Conservation (phyloP, 805 yeast genomes). For the Yarrowia yakushimensis region DNA sequence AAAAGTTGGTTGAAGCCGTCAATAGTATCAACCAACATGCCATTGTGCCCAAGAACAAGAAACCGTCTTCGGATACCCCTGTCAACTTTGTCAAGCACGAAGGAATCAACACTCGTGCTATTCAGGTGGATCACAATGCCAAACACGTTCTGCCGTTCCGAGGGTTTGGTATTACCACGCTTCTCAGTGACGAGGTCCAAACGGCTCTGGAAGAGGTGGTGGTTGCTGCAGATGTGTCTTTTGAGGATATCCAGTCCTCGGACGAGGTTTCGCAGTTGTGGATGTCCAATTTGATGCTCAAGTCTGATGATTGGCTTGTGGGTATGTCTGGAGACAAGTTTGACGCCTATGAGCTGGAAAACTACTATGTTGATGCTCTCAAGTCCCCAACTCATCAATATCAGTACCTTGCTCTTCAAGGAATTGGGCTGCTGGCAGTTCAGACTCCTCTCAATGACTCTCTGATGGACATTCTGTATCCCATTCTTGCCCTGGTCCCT, state of each 20-base stretch:
- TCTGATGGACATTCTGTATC: slow-evolving; percentile 66
- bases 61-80: not conserved
- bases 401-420: slow-evolving; percentile 29
- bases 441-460: slow-evolving; percentile 46
- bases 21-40: not conserved
- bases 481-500: slow-evolving; percentile 70
- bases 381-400: slow-evolving; percentile 23
- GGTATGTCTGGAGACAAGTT: slow-evolving; percentile 1
- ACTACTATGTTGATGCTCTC: slow-evolving; percentile 25
- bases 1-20: not conserved
- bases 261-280: not conserved
- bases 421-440: slow-evolving; percentile 30
- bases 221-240: slow-evolving; percentile 1
- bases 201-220: not conserved
- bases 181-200: not conserved
- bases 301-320: slow-evolving; percentile 22
- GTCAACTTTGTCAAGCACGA: slow-evolving; percentile 5
- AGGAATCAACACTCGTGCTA: not conserved
- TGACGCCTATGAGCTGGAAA: slow-evolving; percentile 26
- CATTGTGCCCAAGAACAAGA: not conserved
- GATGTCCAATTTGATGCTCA: slow-evolving; percentile 9
- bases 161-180: not conserved
- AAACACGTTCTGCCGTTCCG: slow-evolving; percentile 16
- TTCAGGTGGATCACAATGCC: slow-evolving; percentile 11
- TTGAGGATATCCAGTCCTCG: not conserved